phyloP scores from a whole-genome alignment of 140 eudicot genomes.

The Flaveria floridana region DNA sequence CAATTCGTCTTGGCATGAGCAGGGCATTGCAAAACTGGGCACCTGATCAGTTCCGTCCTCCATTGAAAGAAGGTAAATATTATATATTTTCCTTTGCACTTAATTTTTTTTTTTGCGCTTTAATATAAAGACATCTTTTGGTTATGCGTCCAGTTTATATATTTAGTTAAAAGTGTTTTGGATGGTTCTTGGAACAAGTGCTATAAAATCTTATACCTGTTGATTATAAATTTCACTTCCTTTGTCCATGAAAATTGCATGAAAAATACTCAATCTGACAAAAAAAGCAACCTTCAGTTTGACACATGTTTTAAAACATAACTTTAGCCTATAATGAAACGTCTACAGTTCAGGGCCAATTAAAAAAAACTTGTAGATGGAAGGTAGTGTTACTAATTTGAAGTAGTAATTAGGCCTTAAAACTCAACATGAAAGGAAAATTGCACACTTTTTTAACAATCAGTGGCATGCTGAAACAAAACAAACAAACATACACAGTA shows the following conservation, averaged over 20 bases:
- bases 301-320: background rate
- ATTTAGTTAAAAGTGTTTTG: background rate
- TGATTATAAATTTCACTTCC: background rate
- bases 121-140: background rate
- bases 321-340: background rate
- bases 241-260: background rate
- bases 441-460: background rate
- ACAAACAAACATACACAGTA: background rate
- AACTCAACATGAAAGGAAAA: background rate
- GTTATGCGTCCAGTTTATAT: background rate
- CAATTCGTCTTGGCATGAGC: slow-evolving; percentile 85
- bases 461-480: background rate
- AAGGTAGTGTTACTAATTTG: slow-evolving; percentile 1
- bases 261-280: background rate
- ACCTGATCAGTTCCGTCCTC: slow-evolving; percentile 79
- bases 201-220: background rate
- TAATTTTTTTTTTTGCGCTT: background rate
- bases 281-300: background rate
- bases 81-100: background rate
- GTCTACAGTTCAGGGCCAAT: background rate
- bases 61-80: slow-evolving; percentile 64
- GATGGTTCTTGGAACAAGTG: background rate
- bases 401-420: background rate
- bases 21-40: slow-evolving; percentile 94
- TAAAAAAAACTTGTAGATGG: slow-evolving; percentile 17